phyloP scores from a whole-genome alignment of 1,139 yeast species.

The Blastobotrys petasosporus region DNA sequence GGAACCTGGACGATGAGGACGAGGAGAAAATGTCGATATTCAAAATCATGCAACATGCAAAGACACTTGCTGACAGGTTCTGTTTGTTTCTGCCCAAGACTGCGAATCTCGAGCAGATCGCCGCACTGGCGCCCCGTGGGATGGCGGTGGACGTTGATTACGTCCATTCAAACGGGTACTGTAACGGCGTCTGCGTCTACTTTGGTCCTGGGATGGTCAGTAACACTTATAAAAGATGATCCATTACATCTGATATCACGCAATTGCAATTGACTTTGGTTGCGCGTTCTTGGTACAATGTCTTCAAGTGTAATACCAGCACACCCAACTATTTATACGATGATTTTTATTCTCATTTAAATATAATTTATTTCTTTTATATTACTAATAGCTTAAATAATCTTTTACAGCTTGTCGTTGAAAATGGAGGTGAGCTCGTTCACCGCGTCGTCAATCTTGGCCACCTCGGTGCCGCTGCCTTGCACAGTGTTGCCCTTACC shows the following conservation, averaged over 20 bases:
- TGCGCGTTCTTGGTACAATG: no score
- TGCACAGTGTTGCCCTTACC: conserved; percentile 96
- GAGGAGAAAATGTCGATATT: conserved; percentile 27
- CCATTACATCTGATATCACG: no score
- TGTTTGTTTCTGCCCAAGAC: conserved; percentile 75
- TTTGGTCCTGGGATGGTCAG: conserved; percentile 12
- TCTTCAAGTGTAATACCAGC: no score
- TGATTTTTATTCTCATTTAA: not conserved
- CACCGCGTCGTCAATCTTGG: conserved; percentile 66
- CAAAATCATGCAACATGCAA: conserved; percentile 38
- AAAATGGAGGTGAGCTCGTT: conserved; percentile 57
- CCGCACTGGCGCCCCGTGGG: conserved; percentile 14
- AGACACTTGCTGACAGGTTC: conserved; percentile 45
- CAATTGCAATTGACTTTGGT: no score
- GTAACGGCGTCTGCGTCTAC: conserved; percentile 22
- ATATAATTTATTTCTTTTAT: no score
- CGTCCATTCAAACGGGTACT: conserved; percentile 17
- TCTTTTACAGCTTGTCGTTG: conserved; percentile 17
- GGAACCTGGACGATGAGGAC: conserved; percentile 40
- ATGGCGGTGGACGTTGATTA: conserved; percentile 18
- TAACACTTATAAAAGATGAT: conserved; percentile 2
- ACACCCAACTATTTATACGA: no score
- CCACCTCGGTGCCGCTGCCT: conserved; percentile 88
- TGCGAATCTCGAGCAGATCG: conserved; percentile 49
- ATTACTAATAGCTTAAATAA: no score